A percentile compares a stretch with the other conserved stretches of the same genome.
phyloP scores from a whole-genome alignment of 1,284 basidiomycete genomes.

The Melampsora americana region DNA sequence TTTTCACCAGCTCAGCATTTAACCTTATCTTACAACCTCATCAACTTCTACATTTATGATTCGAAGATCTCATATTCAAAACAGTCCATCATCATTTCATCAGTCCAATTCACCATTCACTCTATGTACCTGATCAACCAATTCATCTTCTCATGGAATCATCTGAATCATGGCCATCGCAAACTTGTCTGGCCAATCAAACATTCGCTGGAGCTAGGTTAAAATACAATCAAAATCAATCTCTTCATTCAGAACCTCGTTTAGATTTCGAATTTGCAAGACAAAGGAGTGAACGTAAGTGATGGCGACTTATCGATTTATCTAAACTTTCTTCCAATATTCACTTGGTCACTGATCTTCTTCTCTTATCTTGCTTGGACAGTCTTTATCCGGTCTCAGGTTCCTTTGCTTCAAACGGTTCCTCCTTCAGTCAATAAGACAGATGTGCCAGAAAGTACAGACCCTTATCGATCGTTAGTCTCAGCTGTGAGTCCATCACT shows the following conservation, averaged over 20 bases:
- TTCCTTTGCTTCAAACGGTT: background rate
- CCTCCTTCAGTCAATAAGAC: background rate
- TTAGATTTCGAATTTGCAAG: constrained; percentile 34
- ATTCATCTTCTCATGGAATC: background rate
- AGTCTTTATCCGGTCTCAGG: background rate
- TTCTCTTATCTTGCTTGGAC: background rate
- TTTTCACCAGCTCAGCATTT: no score
- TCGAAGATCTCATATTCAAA: no score
- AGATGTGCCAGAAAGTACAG: background rate
- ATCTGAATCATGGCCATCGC: constrained; percentile 28
- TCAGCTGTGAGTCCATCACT: constrained; percentile 1
- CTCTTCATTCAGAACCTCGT: background rate
- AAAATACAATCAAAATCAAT: background rate
- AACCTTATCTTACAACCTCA: no score
- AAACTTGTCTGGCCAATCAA: constrained; percentile 14
- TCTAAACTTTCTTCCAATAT: background rate
- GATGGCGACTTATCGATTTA: background rate
- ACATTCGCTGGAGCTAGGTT: constrained; percentile 28
- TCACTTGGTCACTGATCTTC: background rate
- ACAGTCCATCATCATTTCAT: no score
- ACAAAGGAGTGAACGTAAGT: constrained; percentile 9
- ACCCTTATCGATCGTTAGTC: background rate
- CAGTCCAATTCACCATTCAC: background rate
- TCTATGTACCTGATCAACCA: background rate
- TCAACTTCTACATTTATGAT: no score